A percentile compares a stretch with the other conserved stretches of the same genome.
Evolutionary conservation across 441 rosid species (phyloP).

Genomic region (Melianthus villosus): DNA sequence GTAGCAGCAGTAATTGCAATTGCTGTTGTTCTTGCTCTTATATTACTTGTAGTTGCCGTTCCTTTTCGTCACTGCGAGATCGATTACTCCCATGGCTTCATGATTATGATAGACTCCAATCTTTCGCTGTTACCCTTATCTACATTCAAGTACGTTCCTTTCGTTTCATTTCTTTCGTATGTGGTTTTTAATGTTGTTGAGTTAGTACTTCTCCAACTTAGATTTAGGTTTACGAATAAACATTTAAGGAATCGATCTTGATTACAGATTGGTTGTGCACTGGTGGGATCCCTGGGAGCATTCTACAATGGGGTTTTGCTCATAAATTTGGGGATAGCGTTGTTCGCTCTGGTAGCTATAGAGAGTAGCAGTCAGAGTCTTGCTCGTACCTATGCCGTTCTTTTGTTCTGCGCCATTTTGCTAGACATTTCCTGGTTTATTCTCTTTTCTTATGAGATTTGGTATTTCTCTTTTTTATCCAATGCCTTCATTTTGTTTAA

Average conservation of each 20-base stretch:
- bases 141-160: slow-evolving; percentile 48
- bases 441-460: slow-evolving; percentile 52
- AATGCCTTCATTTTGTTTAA: no score
- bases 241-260: no score
- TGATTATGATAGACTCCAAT: slow-evolving; percentile 66
- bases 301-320: slow-evolving; percentile 68
- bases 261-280: slow-evolving; percentile 74
- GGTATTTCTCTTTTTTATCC: slow-evolving; percentile 21
- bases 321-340: slow-evolving; percentile 50
- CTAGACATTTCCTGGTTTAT: slow-evolving; percentile 77
- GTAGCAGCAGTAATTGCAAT: no score
- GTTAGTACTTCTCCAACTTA: no score
- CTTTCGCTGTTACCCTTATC: slow-evolving; percentile 60
- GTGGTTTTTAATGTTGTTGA: no score
- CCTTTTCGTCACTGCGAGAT: slow-evolving; percentile 29
- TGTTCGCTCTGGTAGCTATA: slow-evolving; percentile 77
- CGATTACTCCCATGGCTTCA: slow-evolving; percentile 55
- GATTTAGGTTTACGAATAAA: no score
- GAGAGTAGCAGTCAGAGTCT: slow-evolving; percentile 78
- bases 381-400: slow-evolving; percentile 71
- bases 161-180: not conserved
- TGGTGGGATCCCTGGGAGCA: slow-evolving; percentile 78
- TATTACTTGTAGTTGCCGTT: no score
- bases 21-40: no score
- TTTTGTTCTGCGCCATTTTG: slow-evolving; percentile 53